Evolutionary conservation across 768 basidiomycete species (phyloP), one percentile per base, ranked within the genome.

Genomic region (Mycena albidolilacea): DNA sequence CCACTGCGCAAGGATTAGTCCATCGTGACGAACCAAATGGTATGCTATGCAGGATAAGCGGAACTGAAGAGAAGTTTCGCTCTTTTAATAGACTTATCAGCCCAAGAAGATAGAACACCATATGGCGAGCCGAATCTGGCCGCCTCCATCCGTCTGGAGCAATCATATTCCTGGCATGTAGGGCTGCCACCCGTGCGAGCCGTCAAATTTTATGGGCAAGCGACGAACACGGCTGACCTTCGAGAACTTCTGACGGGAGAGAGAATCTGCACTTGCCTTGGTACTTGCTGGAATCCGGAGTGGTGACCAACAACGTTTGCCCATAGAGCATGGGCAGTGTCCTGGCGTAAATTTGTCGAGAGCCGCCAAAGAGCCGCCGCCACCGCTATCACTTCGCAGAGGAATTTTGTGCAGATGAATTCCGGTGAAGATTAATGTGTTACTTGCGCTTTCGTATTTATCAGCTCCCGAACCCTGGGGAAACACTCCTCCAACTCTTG

Each of bases 91-190:
- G 65, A 57, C 50, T 67, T 67, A 68, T 68, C 67, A 52, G 41
- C 67, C 58, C 68, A 63, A 54, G 60, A 55, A 61, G 41, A 19
- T 41, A 37, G 38, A 52, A 52, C n/a, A 21, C 67, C 67, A 68
- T 68, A 61, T 68, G 55, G 67, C 59, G 44, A 68, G 67, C 67
- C 58, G 67, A 68, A 46, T 41, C 67, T 67, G 65, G 65, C 55
- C 65, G 65, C 55, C 55, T 66, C 41, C 43, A 58, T 67, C 43
- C 65, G 19, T 58, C 65, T 66, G 55, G 43, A 67, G 65, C 65
- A 66, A 66, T 67, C 43, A 41, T 58, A 41, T 54, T 65, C 38
- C 64, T 55, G 15, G 62, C 10, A 37, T 17, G 4, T 38, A 39
- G 39, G 21, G 48, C 62, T 50, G 62, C 37, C 62, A 64, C 35